Conservation (phyloP, 2,329 filamentous ascomycete species). For the Biscogniauxia marginata region DNA sequence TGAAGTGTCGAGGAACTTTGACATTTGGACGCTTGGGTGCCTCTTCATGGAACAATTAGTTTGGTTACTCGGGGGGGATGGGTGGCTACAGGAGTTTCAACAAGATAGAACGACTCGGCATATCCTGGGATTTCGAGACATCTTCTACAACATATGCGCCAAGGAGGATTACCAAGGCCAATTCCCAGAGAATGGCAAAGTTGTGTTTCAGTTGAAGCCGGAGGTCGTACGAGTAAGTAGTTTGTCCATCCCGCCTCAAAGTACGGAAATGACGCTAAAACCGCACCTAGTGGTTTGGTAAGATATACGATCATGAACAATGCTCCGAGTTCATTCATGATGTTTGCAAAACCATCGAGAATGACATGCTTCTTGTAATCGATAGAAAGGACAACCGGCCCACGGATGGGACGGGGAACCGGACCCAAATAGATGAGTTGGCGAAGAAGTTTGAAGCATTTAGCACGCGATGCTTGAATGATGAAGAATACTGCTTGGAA, state of each 20-base stretch:
- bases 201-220: neutral
- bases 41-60: constrained; percentile 14
- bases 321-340: neutral
- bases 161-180: neutral
- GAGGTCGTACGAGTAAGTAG: neutral
- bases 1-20: constrained; percentile 7
- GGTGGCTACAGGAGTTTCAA: neutral
- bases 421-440: too few species aligned
- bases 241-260: too few species aligned
- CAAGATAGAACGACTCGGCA: neutral
- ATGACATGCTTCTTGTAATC: neutral
- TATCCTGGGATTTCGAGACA: neutral
- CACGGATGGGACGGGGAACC: neutral
- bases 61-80: constrained; percentile 10
- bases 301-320: neutral
- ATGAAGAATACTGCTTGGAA: too few species aligned
- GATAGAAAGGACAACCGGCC: neutral
- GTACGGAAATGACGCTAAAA: too few species aligned
- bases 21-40: constrained; percentile 17
- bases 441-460: too few species aligned
- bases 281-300: neutral
- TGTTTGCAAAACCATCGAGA: neutral
- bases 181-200: neutral
- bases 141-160: neutral
- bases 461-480: too few species aligned